Base-by-base conservation (phyloP, 2,329 filamentous ascomycete species). In the Colletotrichum orchidophilum region DNA sequence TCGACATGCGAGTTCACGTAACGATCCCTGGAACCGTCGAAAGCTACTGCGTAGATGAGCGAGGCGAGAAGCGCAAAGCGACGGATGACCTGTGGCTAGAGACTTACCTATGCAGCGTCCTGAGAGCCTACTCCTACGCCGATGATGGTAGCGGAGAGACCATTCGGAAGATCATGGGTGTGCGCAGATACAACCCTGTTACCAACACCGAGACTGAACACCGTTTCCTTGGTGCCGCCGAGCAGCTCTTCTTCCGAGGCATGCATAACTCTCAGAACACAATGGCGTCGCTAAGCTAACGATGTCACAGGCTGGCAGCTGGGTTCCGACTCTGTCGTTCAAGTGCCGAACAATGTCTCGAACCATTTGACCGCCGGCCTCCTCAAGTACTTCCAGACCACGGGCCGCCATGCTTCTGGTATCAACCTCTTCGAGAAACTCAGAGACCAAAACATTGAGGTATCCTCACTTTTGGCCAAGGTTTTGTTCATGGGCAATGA, bases 361-460 rank as follows among this genome's bases (percentile, higher is more conserved):
- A 99, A 99, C 79, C 95, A 98, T 80, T 87, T 99, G 49, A 97
- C 96, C 1, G 92, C 94, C n/a, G 96, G 97, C 3, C 89, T 99
- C 6, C 86, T 99, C 35, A 94, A 94, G 81, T 99, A 99, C 80
- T 97, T 99, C 76, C 91, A 95, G 76, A 99, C 96, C 0, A 98
- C 96, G 0, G 97, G 96, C 21, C 92, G 96, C 71, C 98, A 96
- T 77, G 90, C 95, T 9, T 98, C 96, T 0, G 96, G 95, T 15
- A 97, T 99, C 81, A 99, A 99, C 75, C 87, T 99, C 1, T 99
- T 99, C 77, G 95, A 98, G 82, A 99, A 99, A 83, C 88, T 99
- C 59, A 92, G 96, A 54, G 92, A 91, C 12, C 93, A 95, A 73
- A 97, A 98, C 78, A 90, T 96, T 1, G 96, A 99, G 79, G 95